Percentiles rank a stretch among this genome's conserved stretches.
Conservation (phyloP, 2,329 filamentous ascomycete genomes). For the Graphilbum fragrans region DNA sequence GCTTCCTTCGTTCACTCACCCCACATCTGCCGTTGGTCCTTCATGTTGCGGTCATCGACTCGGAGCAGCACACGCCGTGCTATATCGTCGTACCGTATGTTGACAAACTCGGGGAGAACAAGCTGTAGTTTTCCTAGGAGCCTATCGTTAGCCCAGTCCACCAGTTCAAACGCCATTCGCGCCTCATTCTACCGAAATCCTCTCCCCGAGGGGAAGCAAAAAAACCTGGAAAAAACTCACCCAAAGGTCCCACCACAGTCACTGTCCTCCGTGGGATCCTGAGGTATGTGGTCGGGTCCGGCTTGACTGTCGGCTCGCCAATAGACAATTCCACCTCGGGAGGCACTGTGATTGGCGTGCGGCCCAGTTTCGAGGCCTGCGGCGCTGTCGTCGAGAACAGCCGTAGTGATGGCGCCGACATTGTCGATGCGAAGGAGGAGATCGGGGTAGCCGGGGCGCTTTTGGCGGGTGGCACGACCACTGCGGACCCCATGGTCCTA, state of each 20-base stretch:
- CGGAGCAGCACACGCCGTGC: conserved; percentile 53
- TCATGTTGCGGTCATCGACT: conserved; percentile 54
- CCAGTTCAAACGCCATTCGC: no score
- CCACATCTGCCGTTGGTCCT: conserved; percentile 90
- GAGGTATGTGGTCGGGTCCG: conserved; percentile 46
- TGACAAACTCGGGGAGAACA: conserved; percentile 67
- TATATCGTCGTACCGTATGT: conserved; percentile 53
- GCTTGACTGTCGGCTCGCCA: conserved; percentile 45
- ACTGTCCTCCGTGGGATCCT: conserved; percentile 54
- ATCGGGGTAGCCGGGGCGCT: conserved; percentile 12
- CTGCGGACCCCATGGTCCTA: conserved; percentile 34
- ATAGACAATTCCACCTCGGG: conserved; percentile 69
- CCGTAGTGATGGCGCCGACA: conserved; percentile 1
- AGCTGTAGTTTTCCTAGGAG: conserved; percentile 58
- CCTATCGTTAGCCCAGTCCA: conserved; percentile 1
- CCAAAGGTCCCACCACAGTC: conserved; percentile 70
- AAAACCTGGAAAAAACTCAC: conserved; percentile 31
- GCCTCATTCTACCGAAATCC: no score
- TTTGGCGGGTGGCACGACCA: conserved; percentile 26
- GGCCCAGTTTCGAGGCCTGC: conserved; percentile 72
- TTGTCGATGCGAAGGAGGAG: not conserved
- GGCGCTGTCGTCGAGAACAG: conserved; percentile 59
- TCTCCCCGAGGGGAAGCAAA: no score
- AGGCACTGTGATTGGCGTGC: conserved; percentile 67
- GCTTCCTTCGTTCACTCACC: conserved; percentile 38